Conservation (phyloP, 768 basidiomycete genomes). For the Termitomyces sp. region DNA sequence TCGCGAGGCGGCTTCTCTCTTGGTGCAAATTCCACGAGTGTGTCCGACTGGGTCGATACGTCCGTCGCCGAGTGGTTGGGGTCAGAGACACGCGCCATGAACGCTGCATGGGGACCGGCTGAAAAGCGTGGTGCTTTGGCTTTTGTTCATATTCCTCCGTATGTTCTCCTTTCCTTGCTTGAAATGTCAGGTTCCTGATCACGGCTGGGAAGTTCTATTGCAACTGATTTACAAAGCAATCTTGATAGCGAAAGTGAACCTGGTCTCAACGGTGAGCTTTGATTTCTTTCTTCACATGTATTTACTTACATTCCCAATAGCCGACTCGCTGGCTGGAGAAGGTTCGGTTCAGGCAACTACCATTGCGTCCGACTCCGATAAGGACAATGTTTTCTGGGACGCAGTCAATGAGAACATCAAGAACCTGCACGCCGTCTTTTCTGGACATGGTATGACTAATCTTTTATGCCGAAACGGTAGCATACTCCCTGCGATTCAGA, state of each 20-base stretch:
- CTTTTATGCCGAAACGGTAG: background rate
- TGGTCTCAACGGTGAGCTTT: constrained; percentile 39
- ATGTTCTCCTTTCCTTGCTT: constrained; percentile 19
- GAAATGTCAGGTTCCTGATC: no score
- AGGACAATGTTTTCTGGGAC: constrained; percentile 62
- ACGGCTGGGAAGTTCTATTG: constrained; percentile 6
- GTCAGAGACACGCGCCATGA: constrained; percentile 50
- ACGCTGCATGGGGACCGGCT: constrained; percentile 54
- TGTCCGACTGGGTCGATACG: constrained; percentile 69
- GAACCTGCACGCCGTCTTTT: constrained; percentile 66
- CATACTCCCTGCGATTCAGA: constrained; percentile 34
- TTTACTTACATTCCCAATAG: constrained; percentile 27
- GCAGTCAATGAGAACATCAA: constrained; percentile 54
- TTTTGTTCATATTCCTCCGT: constrained; percentile 79
- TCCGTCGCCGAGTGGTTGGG: constrained; percentile 62
- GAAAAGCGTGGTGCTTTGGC: constrained; percentile 54
- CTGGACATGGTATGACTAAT: constrained; percentile 57
- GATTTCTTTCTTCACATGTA: background rate
- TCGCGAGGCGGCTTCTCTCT: constrained; percentile 61
- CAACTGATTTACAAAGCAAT: constrained; percentile 32
- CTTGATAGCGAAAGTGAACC: constrained; percentile 36
- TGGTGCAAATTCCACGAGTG: constrained; percentile 37
- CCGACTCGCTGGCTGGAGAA: constrained; percentile 40
- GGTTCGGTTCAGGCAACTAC: constrained; percentile 63
- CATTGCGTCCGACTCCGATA: constrained; percentile 32